These are phyloP conservation scores for Albifimbria verrucaria DNA, from an alignment of 2,329 filamentous ascomycete genomes.

Conservation along the genomic window DNA sequence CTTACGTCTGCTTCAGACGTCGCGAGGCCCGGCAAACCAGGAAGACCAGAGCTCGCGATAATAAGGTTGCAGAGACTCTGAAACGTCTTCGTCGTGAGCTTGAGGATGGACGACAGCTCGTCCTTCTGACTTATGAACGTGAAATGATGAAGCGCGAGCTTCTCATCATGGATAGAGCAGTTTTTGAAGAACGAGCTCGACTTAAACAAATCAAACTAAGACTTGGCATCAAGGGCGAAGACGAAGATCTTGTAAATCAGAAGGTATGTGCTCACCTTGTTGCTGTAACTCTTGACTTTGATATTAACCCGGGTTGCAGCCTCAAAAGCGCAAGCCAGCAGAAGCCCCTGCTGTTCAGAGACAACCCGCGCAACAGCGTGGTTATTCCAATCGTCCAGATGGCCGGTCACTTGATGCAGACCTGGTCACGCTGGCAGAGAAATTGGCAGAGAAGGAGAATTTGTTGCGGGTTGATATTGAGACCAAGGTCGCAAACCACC, in stretches of 20 bases:
- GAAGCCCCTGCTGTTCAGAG: slow-evolving; percentile 61
- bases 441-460: slow-evolving; percentile 76
- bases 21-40: slow-evolving; percentile 91
- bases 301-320: slow-evolving; percentile 43
- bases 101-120: slow-evolving; percentile 80
- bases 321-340: slow-evolving; percentile 66
- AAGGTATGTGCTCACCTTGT: slow-evolving; percentile 65
- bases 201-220: slow-evolving; percentile 87
- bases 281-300: too few relatives aligned
- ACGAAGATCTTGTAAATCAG: slow-evolving; percentile 92
- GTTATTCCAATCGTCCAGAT: slow-evolving; percentile 63
- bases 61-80: slow-evolving; percentile 90
- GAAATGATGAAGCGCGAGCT: slow-evolving; percentile 77
- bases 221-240: slow-evolving; percentile 85
- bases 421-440: slow-evolving; percentile 71
- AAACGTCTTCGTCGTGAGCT: slow-evolving; percentile 88
- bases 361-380: slow-evolving; percentile 63
- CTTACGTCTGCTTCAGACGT: slow-evolving; percentile 95
- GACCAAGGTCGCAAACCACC: slow-evolving; percentile 81
- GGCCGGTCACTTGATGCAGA: slow-evolving; percentile 74
- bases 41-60: slow-evolving; percentile 91
- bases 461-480: slow-evolving; percentile 80
- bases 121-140: slow-evolving; percentile 73
- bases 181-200: slow-evolving; percentile 79
- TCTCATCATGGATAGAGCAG: slow-evolving; percentile 67